phyloP scores from a whole-genome alignment of 2,329 filamentous ascomycete genomes.

The Paraphaeosphaeria sporulosa region DNA sequence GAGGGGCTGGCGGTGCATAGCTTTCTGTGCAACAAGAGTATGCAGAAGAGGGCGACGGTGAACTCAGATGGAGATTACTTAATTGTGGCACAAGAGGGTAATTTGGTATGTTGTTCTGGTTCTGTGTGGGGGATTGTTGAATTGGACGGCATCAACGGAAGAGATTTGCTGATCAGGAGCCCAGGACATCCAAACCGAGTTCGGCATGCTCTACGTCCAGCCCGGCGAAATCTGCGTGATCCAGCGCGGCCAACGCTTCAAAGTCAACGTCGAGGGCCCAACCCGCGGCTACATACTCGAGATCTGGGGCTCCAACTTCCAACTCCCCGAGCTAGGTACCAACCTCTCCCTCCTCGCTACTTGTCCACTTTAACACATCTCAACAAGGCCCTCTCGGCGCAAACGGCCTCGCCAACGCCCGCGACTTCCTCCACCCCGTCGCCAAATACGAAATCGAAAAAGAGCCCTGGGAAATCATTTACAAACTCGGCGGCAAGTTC shows the following conservation, averaged over 20 bases:
- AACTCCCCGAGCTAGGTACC: conserved; percentile 47
- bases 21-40: conserved; percentile 46
- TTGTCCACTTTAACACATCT: neutral
- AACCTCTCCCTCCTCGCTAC: neutral
- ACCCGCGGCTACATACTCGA: conserved; percentile 75
- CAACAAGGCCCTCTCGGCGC: conserved; percentile 41
- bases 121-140: neutral
- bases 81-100: conserved; percentile 77
- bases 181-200: conserved; percentile 75
- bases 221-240: conserved; percentile 81
- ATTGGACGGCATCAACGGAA: neutral
- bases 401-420: conserved; percentile 50
- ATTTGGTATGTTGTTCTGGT: conserved; percentile 51
- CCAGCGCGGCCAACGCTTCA: conserved; percentile 76
- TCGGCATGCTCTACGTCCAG: conserved; percentile 76
- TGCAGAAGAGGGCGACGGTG: conserved; percentile 57
- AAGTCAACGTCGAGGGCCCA: conserved; percentile 70
- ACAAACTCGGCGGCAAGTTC: conserved; percentile 68
- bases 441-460: conserved; percentile 67
- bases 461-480: conserved; percentile 54
- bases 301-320: conserved; percentile 50
- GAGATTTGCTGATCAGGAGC: neutral
- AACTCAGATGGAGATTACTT: conserved; percentile 76
- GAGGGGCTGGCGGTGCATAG: conserved; percentile 47
- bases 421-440: conserved; percentile 76